phyloP scores from a whole-genome alignment of 495 filamentous ascomycete species.

The Ramalina peruviana region DNA sequence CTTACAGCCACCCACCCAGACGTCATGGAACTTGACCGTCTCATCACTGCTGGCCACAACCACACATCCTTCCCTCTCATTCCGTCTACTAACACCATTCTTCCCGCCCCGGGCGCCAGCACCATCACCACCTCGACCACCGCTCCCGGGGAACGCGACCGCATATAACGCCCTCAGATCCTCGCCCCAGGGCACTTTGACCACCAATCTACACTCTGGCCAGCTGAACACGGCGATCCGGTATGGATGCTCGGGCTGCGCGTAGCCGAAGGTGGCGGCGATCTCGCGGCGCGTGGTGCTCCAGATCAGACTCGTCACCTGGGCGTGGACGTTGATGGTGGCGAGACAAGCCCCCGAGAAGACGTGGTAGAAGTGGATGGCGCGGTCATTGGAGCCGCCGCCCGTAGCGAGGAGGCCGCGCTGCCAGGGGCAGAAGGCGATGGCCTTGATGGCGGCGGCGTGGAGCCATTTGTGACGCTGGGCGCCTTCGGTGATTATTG shows the following conservation, averaged over 20 bases:
- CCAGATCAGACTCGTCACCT: constrained; percentile 91
- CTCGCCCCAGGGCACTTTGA: constrained; percentile 76
- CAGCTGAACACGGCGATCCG: constrained; percentile 91
- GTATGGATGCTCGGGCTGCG: constrained; percentile 83
- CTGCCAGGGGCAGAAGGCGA: constrained; percentile 95
- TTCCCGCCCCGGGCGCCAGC: not conserved
- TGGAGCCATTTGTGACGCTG: constrained; percentile 66
- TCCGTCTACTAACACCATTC: constrained; percentile 40
- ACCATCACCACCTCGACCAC: constrained; percentile 24
- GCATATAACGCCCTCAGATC: constrained; percentile 46
- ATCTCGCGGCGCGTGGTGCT: constrained; percentile 75
- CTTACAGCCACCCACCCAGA: constrained; percentile 61
- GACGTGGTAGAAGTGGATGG: constrained; percentile 92
- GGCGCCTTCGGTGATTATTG: constrained; percentile 28
- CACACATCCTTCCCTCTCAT: constrained; percentile 72
- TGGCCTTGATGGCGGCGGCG: constrained; percentile 85
- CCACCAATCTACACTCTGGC: constrained; percentile 82
- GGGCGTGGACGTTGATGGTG: constrained; percentile 82
- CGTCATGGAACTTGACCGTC: constrained; percentile 91
- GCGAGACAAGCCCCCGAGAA: constrained; percentile 72
- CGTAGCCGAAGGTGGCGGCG: constrained; percentile 84
- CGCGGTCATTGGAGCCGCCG: constrained; percentile 83
- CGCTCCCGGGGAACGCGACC: constrained; percentile 28
- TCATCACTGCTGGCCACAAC: constrained; percentile 89
- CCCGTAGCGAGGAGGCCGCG: constrained; percentile 78